These are phyloP conservation scores for Plasmodium blacklocki DNA, from an alignment of 169 alveolate genomes.

Conservation along the genomic window DNA sequence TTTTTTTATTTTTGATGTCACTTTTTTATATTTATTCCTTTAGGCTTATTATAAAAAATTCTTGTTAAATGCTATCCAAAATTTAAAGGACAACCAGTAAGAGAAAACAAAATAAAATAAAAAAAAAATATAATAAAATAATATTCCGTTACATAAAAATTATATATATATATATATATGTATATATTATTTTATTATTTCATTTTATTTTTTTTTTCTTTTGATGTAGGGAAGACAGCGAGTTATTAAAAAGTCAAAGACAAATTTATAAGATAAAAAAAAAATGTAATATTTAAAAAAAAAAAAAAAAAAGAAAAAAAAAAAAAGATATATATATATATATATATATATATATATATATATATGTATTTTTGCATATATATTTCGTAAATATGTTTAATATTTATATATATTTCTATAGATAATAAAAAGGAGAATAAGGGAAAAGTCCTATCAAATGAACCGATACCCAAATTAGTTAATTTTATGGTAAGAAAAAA, in stretches of 20 bases:
- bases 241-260: conserved; percentile 47
- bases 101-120: background rate
- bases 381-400: conserved; percentile 4
- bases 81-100: conserved; percentile 70
- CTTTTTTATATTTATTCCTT: background rate
- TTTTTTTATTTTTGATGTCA: background rate
- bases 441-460: conserved; percentile 43
- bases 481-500: conserved; percentile 59
- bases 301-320: background rate
- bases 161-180: background rate
- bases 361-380: background rate
- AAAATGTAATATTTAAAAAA: conserved; percentile 48
- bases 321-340: background rate
- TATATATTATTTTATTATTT: background rate
- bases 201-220: background rate
- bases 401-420: background rate
- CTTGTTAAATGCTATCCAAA: conserved; percentile 57
- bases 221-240: conserved; percentile 53
- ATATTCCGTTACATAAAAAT: too few species aligned
- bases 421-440: conserved; percentile 21
- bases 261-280: conserved; percentile 59
- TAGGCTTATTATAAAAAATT: conserved; percentile 67
- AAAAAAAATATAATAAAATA: too few species aligned
- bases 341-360: background rate
- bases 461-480: conserved; percentile 60